Base-by-base conservation (phyloP, 352 stramenopile species). In the Phytophthora ramorum region DNA sequence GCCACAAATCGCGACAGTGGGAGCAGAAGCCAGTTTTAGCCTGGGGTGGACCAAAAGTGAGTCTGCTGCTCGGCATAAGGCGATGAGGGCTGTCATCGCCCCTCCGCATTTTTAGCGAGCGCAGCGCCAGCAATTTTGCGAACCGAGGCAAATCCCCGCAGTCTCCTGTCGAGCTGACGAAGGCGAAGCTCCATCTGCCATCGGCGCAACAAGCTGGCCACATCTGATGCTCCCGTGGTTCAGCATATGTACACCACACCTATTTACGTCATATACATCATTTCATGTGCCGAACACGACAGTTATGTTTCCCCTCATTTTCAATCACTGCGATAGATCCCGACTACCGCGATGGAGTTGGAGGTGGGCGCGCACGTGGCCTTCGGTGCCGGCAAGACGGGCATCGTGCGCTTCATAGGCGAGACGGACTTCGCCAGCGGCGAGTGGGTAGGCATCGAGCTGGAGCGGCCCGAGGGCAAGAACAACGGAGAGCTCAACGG, bases 401-500 rank as follows among this genome's bases (percentile, higher is more conserved):
- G 89, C 56, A 41, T 89, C 22, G 85, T 96, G 24, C 82, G 85
- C 10, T 96, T 89, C 47, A 51, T 96, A 8, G 87, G 89, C 3
- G 76, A 90, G 64, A 91, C 88, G 24, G 85, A 95, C 22, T 87
- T 91, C 53, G 85, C 89, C 34, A 79, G 75, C 19, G 89, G 89
- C 26, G 85, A 94, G 51, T 96, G 87, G 89, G 76, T 91, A 12
- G 89, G 89, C 22, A 80, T 96, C 28, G 89, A 96, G 64, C 71
- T 96, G 17, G 85, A 95, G 35, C 70, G 66, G 1, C 78, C 87
- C 22, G 85, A 95, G 17, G 89, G 89, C 10, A 94, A 94, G 74
- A 92, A 96, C 81, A 92, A 90, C 55, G 89, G 89, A 55, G 82
- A 91, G 67, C 71, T 96, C 47, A 92, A 92, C 51, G 89, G 87